Evolutionary conservation across 176 grass and related monocot species (phyloP).

Genomic region (Canna indica): DNA sequence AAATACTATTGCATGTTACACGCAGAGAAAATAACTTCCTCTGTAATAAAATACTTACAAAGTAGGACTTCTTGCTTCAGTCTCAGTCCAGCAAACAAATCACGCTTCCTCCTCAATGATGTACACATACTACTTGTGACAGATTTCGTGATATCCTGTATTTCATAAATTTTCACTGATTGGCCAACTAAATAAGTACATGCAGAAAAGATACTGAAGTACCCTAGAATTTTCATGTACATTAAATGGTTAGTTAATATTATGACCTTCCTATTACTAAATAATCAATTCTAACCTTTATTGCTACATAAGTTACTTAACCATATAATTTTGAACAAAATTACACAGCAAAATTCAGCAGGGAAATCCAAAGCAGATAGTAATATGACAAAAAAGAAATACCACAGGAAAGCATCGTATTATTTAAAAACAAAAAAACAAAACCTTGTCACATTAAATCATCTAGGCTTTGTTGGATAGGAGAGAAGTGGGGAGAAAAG

Average conservation of each 20-base stretch:
- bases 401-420: no score
- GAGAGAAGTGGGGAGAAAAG: no score
- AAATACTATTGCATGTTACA: background rate
- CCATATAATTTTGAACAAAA: no score
- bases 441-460: no score
- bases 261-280: background rate
- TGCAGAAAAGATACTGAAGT: background rate
- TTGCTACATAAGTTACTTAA: no score
- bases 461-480: no score
- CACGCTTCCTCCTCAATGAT: constrained; percentile 71
- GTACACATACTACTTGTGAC: constrained; percentile 71
- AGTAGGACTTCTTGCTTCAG: constrained; percentile 93
- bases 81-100: constrained; percentile 83
- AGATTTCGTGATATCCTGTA: constrained; percentile 88
- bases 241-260: background rate
- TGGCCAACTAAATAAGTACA: no score
- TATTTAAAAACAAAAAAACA: no score
- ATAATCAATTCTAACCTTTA: background rate
- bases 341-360: no score
- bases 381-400: background rate
- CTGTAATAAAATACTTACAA: constrained; percentile 62
- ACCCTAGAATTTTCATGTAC: background rate
- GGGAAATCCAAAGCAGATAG: no score
- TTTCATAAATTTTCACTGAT: no score
- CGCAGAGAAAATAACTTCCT: background rate